Evolutionary conservation across 1,284 basidiomycete genomes (phyloP).

Genomic region (Ustilago cynodontis): DNA sequence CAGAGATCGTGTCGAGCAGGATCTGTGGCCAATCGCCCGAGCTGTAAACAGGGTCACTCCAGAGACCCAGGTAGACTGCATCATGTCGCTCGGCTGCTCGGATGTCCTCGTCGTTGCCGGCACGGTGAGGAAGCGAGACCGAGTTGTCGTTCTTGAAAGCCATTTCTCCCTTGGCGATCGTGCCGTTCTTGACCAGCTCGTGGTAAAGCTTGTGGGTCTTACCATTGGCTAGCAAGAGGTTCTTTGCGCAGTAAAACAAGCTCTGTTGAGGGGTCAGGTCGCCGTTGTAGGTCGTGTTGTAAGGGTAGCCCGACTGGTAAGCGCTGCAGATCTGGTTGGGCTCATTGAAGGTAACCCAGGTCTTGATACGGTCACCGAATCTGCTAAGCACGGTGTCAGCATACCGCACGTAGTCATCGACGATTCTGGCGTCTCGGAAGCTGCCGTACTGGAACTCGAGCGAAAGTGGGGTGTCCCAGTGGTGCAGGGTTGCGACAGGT

Average conservation of each 20-base stretch:
- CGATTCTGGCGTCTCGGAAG: slow-evolving; percentile 1
- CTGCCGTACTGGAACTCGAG: slow-evolving; percentile 1
- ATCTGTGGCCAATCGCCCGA: neutral
- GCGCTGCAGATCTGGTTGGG: slow-evolving; percentile 1
- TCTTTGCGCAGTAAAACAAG: slow-evolving; percentile 4
- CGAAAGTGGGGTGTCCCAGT: slow-evolving; percentile 1
- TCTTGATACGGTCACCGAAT: neutral
- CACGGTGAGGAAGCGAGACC: neutral
- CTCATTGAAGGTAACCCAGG: slow-evolving; percentile 1
- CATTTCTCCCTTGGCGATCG: neutral
- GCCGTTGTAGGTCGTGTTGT: slow-evolving; percentile 2
- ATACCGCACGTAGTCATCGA: neutral
- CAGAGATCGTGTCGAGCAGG: neutral
- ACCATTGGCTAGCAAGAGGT: neutral
- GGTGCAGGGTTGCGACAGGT: neutral
- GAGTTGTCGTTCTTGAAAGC: slow-evolving; percentile 5
- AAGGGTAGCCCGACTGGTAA: neutral
- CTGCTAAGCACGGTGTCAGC: neutral
- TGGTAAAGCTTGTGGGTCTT: slow-evolving; percentile 2
- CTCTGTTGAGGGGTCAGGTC: neutral
- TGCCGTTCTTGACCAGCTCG: slow-evolving; percentile 4
- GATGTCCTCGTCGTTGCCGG: neutral
- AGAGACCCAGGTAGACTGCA: neutral
- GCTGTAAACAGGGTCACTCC: neutral
- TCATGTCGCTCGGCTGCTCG: neutral